Base-by-base conservation (phyloP, 202 grass and related monocot species). In the Zizania palustris region DNA sequence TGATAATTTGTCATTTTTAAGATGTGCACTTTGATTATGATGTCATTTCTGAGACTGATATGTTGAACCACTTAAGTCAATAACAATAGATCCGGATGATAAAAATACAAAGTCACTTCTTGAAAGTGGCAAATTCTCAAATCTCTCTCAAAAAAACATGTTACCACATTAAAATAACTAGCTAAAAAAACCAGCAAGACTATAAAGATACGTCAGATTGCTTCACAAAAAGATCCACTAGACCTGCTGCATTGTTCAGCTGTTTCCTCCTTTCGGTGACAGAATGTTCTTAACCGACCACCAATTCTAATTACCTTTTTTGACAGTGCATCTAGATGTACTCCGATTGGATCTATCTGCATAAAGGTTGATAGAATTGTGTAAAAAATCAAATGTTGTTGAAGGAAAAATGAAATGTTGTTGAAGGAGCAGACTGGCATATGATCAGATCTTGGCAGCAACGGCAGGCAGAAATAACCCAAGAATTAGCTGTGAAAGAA, bases 401-500 rank as follows among this genome's bases (percentile, higher is more conserved):
- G 68, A 60, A 48, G 61, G 38, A 67, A n/a, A 68, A 6, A 42
- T 4, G 7, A 54, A 54, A 54, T 18, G n/a, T 63, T 73, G 79
- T 66, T 83, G 68, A 60, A 48, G 61, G 38, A 67, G 69, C 85
- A 83, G 56, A 50, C 45, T n/a, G 59, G 65, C 65, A 36, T 54
- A 55, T 33, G 80, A 79, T 78, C 75, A 77, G 57, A 83, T 90
- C 39, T 78, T 81, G 81, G 75, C 40, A 63, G 36, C 65, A 70
- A 49, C 55, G 68, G 42, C 60, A 70, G 49, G 51, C 54, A 34
- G 71, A 76, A 84, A 67, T 63, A 69, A 92, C 59, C 80, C 79
- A 88, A 82, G 83, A 87, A 90, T 82, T 84, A 85, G 91, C 84
- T 93, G 79, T 75, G 80, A 83, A 88, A 85, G 82, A 84, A 92